Evolutionary conservation across 139 green algal species (phyloP).

Genomic region (Chlorella vulgaris): DNA sequence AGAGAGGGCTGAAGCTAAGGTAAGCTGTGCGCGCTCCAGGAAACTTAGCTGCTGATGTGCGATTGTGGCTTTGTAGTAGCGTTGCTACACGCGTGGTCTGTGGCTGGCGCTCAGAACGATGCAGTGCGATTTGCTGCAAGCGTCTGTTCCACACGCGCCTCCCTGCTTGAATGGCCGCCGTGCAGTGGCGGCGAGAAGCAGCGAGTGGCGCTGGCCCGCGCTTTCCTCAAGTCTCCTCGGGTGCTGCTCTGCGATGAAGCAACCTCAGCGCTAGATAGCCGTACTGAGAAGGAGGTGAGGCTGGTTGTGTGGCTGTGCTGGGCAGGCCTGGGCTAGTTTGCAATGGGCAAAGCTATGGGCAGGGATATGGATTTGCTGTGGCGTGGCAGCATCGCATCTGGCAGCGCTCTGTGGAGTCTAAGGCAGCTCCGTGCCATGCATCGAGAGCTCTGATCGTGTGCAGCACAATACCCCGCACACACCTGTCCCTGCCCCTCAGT

Average conservation of each 20-base stretch:
- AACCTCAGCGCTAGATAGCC: slow-evolving; percentile 88
- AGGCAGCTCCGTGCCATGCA: too few relatives aligned
- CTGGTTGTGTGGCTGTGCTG: not conserved
- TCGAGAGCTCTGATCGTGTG: too few relatives aligned
- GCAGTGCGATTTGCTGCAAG: too few relatives aligned
- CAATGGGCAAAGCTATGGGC: not conserved
- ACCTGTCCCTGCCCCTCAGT: not conserved
- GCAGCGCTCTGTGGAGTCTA: too few relatives aligned
- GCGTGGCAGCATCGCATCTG: not conserved
- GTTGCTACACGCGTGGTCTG: too few relatives aligned
- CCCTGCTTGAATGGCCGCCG: not conserved
- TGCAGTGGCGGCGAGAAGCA: slow-evolving; percentile 92
- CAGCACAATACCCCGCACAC: too few relatives aligned
- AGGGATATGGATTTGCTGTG: not conserved
- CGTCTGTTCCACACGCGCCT: too few relatives aligned
- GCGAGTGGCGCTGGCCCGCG: slow-evolving; percentile 88
- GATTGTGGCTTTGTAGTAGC: too few relatives aligned
- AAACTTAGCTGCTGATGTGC: too few relatives aligned
- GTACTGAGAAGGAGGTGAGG: slow-evolving; percentile 74
- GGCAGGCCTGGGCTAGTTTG: too few relatives aligned
- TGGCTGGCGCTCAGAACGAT: too few relatives aligned
- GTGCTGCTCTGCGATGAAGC: slow-evolving; percentile 94
- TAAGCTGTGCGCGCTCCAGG: not conserved
- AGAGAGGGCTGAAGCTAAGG: slow-evolving; percentile 92
- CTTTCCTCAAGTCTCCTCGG: slow-evolving; percentile 77